Evolutionary conservation across 345 rosid genomes (phyloP), one percentile per base, ranked within the genome.

Genomic region (Cardamine chenopodiifolia): DNA sequence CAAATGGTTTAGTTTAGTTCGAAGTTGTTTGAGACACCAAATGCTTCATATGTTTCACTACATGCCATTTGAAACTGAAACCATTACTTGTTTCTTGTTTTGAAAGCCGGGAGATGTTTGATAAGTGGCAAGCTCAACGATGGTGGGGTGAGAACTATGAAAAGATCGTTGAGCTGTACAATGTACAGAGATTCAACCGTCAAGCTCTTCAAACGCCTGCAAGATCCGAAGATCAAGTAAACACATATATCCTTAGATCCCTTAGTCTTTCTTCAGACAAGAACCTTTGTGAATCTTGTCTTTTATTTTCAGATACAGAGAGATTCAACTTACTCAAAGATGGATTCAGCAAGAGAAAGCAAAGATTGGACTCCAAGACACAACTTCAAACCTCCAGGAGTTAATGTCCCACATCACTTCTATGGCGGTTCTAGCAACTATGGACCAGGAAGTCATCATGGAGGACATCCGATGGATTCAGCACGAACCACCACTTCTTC

Each of bases 91-190:
- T 58, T 29, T 58, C 19, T 39, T 57, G 53, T 65, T 61, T 76
- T 71, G 74, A 82, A 81, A 93, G 99, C 85, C 96, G 99, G 1
- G 99, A 95, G 78, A 90, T 92, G 93, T 95, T 95, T 28, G 82
- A 95, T 68, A 95, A 95, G 71, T 95, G 93, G 96, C 96, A 95
- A 83, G 99, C 99, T 0, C 99, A 95, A 82, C 70, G 89, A 50
- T 95, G 99, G 99, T 95, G 99, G 99, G 96, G 89, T 15, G 97
- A 95, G 84, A 95, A 95, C 53, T 95, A 84, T 5, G 99, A 95
- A 45, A 82, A 96, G 70, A 90, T 95, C 80, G 91, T 90, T 88
- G 99, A 92, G 84, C 96, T 95, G 45, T 95, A 95, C 73, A 92
- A 95, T 79, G 99, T 95, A 39, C 99, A 92, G 62, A 92, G 89